phyloP scores from a whole-genome alignment of 805 yeast genomes.

The Sungouiozyma intestinalis region DNA sequence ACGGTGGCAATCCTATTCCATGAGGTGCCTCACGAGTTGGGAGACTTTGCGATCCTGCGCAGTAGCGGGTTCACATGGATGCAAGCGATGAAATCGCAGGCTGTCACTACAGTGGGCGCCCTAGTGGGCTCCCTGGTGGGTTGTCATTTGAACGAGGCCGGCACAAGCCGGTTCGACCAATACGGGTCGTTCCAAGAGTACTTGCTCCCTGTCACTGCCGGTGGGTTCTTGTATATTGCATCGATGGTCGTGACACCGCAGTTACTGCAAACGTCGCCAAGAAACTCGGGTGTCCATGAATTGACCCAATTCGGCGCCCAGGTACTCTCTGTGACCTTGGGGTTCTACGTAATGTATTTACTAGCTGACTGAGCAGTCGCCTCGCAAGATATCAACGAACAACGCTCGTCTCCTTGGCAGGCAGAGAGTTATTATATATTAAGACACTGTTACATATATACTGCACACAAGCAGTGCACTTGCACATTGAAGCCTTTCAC shows the following conservation, averaged over 20 bases:
- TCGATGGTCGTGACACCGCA: constrained; percentile 71
- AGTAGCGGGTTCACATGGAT: constrained; percentile 53
- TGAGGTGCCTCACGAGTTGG: constrained; percentile 74
- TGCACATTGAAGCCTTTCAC: no score
- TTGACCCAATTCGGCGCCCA: constrained; percentile 35
- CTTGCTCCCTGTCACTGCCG: constrained; percentile 64
- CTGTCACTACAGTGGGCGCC: constrained; percentile 56
- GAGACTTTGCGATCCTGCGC: constrained; percentile 65
- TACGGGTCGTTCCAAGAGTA: constrained; percentile 27
- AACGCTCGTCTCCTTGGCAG: no score
- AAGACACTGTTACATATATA: no score
- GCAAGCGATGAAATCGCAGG: constrained; percentile 58
- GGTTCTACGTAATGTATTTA: constrained; percentile 47
- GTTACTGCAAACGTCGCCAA: constrained; percentile 34
- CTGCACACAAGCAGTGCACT: no score
- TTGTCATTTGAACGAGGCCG: constrained; percentile 38
- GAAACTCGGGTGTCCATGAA: constrained; percentile 21
- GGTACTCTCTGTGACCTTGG: constrained; percentile 39
- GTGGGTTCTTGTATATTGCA: constrained; percentile 65
- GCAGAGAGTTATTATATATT: no score
- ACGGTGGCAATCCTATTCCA: constrained; percentile 64
- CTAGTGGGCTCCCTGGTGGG: constrained; percentile 57
- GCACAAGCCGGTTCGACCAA: not conserved
- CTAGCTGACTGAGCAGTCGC: constrained; percentile 10
- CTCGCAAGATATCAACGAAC: no score